These are phyloP conservation scores for Fusarium bactridioides DNA, from an alignment of 2,329 filamentous ascomycete species.

Conservation along the genomic window DNA sequence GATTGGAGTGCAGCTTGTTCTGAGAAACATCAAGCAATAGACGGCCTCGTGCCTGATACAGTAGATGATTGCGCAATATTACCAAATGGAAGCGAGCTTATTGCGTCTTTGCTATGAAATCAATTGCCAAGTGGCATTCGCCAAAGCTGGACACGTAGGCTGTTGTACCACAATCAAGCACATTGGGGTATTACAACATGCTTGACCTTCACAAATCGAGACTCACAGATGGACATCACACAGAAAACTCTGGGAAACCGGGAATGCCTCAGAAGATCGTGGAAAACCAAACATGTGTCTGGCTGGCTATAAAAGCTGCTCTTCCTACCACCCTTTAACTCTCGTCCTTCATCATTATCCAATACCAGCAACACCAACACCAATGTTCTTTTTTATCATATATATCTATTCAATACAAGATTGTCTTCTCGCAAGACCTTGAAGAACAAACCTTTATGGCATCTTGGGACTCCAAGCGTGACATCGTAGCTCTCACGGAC, in stretches of 20 bases:
- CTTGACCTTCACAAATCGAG: not conserved
- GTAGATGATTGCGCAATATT: too few relatives aligned
- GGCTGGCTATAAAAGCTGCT: not conserved
- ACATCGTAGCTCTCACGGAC: too few relatives aligned
- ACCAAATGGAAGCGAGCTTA: rapidly evolving
- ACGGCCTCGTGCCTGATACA: too few relatives aligned
- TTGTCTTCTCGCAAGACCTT: not conserved
- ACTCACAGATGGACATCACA: rapidly evolving
- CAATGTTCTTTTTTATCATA: not conserved
- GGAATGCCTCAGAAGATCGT: rapidly evolving
- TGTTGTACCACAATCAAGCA: not conserved
- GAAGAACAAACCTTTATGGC: too few relatives aligned
- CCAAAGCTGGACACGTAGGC: not conserved
- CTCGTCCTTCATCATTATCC: not conserved
- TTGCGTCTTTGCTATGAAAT: not conserved
- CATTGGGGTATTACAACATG: not conserved
- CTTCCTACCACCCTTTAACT: not conserved
- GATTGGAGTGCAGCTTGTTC: not conserved
- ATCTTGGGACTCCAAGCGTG: too few relatives aligned
- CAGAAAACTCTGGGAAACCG: rapidly evolving
- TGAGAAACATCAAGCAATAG: not conserved
- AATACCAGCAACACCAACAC: not conserved
- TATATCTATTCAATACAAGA: too few relatives aligned
- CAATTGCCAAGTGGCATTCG: rapidly evolving
- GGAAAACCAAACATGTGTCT: not conserved